Conservation (phyloP, 2,329 filamentous ascomycete species). For the Aspergillus calidoustus region DNA sequence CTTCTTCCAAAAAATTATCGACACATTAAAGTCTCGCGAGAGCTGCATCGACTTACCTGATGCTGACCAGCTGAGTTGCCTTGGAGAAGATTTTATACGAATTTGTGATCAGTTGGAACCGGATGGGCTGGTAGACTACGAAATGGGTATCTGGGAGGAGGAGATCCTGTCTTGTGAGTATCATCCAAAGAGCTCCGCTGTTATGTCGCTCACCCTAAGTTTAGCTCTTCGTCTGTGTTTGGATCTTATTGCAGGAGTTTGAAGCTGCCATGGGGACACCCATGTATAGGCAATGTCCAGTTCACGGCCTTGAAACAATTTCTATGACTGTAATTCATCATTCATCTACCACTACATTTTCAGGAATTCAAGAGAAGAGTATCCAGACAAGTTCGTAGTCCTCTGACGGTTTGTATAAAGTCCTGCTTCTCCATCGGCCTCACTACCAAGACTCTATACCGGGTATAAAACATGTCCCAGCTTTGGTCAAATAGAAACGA, state of each 20-base stretch:
- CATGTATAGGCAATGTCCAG: too few relatives aligned
- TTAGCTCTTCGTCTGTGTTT: not conserved
- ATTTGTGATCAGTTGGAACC: not conserved
- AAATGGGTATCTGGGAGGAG: constrained; percentile 1
- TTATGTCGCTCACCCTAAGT: not conserved
- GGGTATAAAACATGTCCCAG: not conserved
- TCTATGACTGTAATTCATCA: too few relatives aligned
- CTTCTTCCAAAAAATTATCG: not conserved
- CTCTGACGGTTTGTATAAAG: too few relatives aligned
- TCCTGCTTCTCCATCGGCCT: too few relatives aligned
- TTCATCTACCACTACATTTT: too few relatives aligned
- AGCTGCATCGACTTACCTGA: not conserved
- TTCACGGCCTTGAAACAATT: too few relatives aligned
- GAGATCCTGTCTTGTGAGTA: not conserved
- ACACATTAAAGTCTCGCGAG: not conserved
- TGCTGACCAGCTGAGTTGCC: not conserved
- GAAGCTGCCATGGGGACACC: too few relatives aligned
- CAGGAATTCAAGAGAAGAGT: too few relatives aligned
- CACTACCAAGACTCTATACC: too few relatives aligned
- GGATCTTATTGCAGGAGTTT: not conserved
- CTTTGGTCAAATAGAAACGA: not conserved
- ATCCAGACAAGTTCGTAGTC: too few relatives aligned
- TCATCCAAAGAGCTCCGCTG: not conserved
- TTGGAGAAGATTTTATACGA: not conserved
- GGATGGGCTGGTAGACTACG: not conserved